These are phyloP conservation scores for Geosmithia morbida DNA, from an alignment of 2,329 filamentous ascomycete species.

Conservation along the genomic window DNA sequence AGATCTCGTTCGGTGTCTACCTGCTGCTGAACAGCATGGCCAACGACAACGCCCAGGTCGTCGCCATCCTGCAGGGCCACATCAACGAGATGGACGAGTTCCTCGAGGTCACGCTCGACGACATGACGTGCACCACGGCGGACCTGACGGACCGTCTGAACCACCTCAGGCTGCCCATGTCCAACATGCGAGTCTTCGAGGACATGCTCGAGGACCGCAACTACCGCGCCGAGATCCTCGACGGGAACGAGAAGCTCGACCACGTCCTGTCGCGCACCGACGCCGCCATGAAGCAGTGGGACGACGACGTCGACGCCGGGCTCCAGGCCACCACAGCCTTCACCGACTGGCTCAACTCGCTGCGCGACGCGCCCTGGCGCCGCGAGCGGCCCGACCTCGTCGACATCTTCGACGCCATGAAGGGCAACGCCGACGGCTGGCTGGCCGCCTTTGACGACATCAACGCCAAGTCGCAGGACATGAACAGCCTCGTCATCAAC, in stretches of 20 bases:
- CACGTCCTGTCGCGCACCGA: slow-evolving; percentile 74
- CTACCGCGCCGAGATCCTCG: slow-evolving; percentile 70
- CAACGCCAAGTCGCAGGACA: slow-evolving; percentile 53
- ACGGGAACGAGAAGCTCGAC: slow-evolving; percentile 83
- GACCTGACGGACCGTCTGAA: slow-evolving; percentile 73
- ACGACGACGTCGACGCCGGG: slow-evolving; percentile 68
- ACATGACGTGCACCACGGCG: slow-evolving; percentile 61
- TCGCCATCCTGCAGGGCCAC: slow-evolving; percentile 78
- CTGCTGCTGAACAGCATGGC: slow-evolving; percentile 73
- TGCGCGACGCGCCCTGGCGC: slow-evolving; percentile 47
- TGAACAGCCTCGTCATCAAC: slow-evolving; percentile 56
- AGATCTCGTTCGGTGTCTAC: slow-evolving; percentile 89
- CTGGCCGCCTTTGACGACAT: slow-evolving; percentile 64
- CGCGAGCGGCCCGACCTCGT: slow-evolving; percentile 46
- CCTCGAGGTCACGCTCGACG: slow-evolving; percentile 71
- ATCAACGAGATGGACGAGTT: slow-evolving; percentile 92
- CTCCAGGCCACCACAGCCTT: slow-evolving; percentile 64
- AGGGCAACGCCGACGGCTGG: slow-evolving; percentile 86
- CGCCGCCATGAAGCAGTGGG: slow-evolving; percentile 57
- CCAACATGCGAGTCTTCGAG: slow-evolving; percentile 72
- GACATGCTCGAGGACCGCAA: slow-evolving; percentile 72
- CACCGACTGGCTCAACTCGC: slow-evolving; percentile 55
- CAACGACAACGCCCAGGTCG: slow-evolving; percentile 77
- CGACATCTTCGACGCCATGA: slow-evolving; percentile 79
- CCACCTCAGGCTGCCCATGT: slow-evolving; percentile 68